phyloP scores from a whole-genome alignment of 352 stramenopile genomes.

The Paralagenidium karlingii region DNA sequence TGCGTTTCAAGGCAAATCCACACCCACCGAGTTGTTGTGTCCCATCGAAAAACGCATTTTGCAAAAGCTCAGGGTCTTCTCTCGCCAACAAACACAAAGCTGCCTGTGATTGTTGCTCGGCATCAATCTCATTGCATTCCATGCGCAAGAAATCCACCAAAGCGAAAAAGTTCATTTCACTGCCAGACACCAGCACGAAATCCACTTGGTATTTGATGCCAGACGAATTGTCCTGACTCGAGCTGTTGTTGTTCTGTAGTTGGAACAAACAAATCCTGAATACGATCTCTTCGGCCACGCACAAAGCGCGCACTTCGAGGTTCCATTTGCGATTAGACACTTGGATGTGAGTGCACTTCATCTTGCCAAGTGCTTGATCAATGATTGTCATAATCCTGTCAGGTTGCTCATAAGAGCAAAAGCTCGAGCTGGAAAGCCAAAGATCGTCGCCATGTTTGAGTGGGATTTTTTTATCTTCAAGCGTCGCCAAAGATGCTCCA shows the following conservation, averaged over 20 bases:
- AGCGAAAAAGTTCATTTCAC: constrained; percentile 42
- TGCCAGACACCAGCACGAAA: constrained; percentile 29
- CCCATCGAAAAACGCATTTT: constrained; percentile 46
- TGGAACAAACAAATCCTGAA: constrained; percentile 42
- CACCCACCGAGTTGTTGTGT: constrained; percentile 30
- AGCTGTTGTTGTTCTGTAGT: constrained; percentile 6
- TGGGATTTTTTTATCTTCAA: too few relatives aligned
- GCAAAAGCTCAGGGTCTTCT: too few relatives aligned
- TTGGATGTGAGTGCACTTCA: not conserved
- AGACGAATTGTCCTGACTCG: too few relatives aligned
- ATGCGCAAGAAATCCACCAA: constrained; percentile 34
- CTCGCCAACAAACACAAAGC: too few relatives aligned
- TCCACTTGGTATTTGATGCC: constrained; percentile 32
- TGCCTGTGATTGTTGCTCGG: constrained; percentile 22
- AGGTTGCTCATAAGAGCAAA: constrained; percentile 22
- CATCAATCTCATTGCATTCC: constrained; percentile 40
- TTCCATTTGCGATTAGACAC: constrained; percentile 12
- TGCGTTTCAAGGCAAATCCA: constrained; percentile 37
- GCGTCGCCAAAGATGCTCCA: too few relatives aligned
- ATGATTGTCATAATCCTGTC: constrained; percentile 27
- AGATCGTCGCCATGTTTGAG: too few relatives aligned
- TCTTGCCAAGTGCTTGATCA: not conserved
- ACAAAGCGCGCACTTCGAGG: constrained; percentile 33
- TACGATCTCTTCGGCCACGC: constrained; percentile 50
- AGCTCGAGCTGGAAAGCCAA: constrained; percentile 44